phyloP scores from a whole-genome alignment of 192 early-diverging fungal species.

The Rhizoclosmatium globosum region DNA sequence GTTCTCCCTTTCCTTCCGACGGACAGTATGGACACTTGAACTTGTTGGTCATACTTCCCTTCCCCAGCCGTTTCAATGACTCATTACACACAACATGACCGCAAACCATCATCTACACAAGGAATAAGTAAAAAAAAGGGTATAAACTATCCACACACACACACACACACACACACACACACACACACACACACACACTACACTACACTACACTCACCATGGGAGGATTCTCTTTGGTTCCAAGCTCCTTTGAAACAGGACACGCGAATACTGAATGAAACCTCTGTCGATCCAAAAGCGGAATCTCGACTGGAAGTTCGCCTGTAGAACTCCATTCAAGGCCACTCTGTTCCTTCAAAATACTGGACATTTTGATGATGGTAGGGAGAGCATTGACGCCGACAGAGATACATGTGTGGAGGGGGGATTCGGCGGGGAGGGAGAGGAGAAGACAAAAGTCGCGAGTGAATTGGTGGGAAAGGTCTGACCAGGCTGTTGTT shows the following conservation, averaged over 20 bases:
- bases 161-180: not conserved
- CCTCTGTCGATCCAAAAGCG: constrained; percentile 81
- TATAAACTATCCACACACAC: not conserved
- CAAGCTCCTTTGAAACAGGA: constrained; percentile 96
- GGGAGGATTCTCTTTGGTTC: constrained; percentile 91
- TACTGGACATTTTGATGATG: constrained; percentile 88
- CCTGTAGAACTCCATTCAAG: constrained; percentile 90
- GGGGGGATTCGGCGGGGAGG: constrained; percentile 75
- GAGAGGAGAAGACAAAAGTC: constrained; percentile 83
- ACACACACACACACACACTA: too few species aligned
- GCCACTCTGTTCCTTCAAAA: constrained; percentile 85
- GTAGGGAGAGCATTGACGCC: constrained; percentile 90
- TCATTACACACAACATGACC: constrained; percentile 97
- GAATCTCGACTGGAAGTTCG: constrained; percentile 94
- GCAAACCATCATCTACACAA: constrained; percentile 81
- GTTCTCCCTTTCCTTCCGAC: constrained; percentile 75
- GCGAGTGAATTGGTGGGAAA: constrained; percentile 73
- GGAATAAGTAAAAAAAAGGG: not conserved
- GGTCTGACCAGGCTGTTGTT: constrained; percentile 64
- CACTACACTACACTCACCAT: constrained; percentile 60
- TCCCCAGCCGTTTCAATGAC: constrained; percentile 82
- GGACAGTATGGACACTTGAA: constrained; percentile 99
- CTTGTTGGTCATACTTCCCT: constrained; percentile 64
- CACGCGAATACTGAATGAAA: constrained; percentile 98
- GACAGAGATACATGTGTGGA: constrained; percentile 70